Conservation (phyloP, 2,329 filamentous ascomycete species). For the Paraconiothyrium brasiliense region DNA sequence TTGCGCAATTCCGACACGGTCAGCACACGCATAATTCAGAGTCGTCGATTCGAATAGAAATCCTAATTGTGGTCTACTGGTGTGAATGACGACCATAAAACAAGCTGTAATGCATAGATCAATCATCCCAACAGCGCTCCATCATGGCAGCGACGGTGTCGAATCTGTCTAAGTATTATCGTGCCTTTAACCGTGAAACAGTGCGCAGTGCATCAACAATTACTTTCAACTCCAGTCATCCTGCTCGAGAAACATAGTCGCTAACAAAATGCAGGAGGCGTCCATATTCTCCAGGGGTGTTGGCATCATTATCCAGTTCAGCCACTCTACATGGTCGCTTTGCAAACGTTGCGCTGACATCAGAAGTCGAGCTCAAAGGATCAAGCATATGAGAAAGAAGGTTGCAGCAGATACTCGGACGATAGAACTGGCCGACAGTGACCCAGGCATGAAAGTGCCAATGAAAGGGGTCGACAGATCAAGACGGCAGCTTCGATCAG, state of each 20-base stretch:
- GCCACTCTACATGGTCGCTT: conserved; percentile 15
- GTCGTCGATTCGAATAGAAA: neutral
- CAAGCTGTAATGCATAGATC: neutral
- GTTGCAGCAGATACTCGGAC: conserved; percentile 1
- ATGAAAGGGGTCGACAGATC: neutral
- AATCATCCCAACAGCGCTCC: neutral
- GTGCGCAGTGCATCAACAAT: neutral
- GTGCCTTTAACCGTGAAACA: neutral
- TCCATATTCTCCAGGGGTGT: conserved; percentile 6
- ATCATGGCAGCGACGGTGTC: neutral
- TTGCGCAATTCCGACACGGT: neutral
- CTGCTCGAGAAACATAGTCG: neutral
- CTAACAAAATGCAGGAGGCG: neutral
- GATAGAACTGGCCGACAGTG: neutral
- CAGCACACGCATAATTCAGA: neutral
- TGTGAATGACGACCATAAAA: neutral
- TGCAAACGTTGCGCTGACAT: neutral
- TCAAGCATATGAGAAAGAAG: neutral
- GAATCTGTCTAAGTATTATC: neutral
- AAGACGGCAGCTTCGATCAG: neutral
- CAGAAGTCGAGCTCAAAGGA: conserved; percentile 2
- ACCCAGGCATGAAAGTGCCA: neutral
- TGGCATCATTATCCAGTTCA: conserved; percentile 16
- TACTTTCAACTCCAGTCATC: too few relatives aligned
- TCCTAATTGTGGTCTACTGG: neutral